Evolutionary conservation across 1,139 yeast species (phyloP), one percentile per base, ranked within the genome.

Genomic region (Taphrina flavorubra): DNA sequence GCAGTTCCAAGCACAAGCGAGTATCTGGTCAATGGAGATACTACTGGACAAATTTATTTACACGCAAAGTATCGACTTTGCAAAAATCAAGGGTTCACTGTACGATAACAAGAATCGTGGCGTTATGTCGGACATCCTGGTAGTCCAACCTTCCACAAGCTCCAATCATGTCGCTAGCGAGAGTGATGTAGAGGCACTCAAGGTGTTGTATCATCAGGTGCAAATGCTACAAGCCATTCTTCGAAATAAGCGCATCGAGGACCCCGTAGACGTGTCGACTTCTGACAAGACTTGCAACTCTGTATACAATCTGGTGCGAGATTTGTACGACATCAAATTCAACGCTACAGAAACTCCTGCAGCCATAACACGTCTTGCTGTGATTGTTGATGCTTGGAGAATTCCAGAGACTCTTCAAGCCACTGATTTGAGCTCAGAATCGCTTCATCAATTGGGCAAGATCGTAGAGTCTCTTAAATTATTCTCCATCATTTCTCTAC

Each of bases 41-140:
- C 46, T 63, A 8, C 46, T 63, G 14, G 67, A 63, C 61, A 63
- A 63, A n/a, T 58, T 44, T 31, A 11, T 7, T 25, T 44, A 31
- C n/a, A 1, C 39, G 1, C 20, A 18, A n/a, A 7, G 7, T 7
- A 37, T 56, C 13, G 46, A 16, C 20, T 16, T 40, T 18, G 47
- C 6, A 1, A 39, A 2, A 10, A 7, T 56, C 6, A 18, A 56
- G 7, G 40, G 16, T 3, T 6, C 8, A 7, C 1, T 58, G 7
- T 58, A 58, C 62, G 62, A 58, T 16, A 58, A 58, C 40, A 58
- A 58, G 18, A 44, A 31, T 20, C 37, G 62, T 8, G 14, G 36
- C 13, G 20, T 58, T 10, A 44, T 44, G 40, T 8, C 46, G n/a
- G 53, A 58, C 18, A 16, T 44, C 42, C 46, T 25, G 20, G 20